phyloP scores from a whole-genome alignment of 768 basidiomycete species.

The Royoungia palumana region DNA sequence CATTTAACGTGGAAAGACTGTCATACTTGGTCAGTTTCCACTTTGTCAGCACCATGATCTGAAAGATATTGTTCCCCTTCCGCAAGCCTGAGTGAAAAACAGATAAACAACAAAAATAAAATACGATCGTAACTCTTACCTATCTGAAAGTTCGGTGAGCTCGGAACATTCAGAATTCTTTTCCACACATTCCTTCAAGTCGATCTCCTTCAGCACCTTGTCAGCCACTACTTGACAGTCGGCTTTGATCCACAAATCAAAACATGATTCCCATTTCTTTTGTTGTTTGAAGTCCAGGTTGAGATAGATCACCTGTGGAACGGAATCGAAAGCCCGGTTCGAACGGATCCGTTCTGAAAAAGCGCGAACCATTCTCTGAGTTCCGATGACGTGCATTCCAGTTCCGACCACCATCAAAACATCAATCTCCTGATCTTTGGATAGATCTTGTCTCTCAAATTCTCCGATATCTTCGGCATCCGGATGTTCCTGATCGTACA shows the following conservation, averaged over 20 bases:
- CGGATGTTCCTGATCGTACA: neutral
- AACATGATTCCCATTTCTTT: neutral
- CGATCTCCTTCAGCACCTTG: neutral
- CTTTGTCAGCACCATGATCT: too few relatives aligned
- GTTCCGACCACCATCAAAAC: constrained; percentile 10
- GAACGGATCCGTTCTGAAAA: neutral
- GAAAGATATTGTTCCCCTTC: too few relatives aligned
- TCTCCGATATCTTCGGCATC: neutral
- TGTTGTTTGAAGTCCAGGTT: neutral
- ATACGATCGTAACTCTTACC: too few relatives aligned
- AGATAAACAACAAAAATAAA: too few relatives aligned
- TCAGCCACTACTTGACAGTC: neutral
- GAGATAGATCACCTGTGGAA: neutral
- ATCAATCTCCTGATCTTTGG: neutral
- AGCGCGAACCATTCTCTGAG: constrained; percentile 1
- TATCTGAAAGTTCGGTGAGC: too few relatives aligned
- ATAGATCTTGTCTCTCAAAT: constrained; percentile 4
- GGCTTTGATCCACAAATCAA: neutral
- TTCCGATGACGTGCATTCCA: constrained; percentile 10
- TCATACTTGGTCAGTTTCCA: too few relatives aligned
- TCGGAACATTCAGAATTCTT: too few relatives aligned
- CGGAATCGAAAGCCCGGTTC: neutral
- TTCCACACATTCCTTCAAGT: too few relatives aligned
- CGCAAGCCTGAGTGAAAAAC: too few relatives aligned
- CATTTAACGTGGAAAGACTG: too few relatives aligned